Base-by-base conservation (phyloP, 352 stramenopile species). In the Phytophthora crassamura region DNA sequence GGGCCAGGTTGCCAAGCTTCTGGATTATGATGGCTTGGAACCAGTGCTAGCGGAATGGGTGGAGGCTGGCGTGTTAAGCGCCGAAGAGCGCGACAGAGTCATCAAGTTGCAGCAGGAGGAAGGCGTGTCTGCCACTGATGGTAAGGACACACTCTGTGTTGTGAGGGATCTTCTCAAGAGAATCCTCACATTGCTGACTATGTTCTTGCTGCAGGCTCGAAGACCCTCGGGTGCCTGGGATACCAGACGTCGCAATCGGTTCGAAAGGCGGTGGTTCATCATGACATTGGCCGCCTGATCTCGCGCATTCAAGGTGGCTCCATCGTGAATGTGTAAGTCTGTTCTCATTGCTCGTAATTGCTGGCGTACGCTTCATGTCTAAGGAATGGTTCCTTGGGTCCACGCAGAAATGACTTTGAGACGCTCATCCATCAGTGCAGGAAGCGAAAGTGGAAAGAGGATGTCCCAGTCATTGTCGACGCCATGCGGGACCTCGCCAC, bases 361-460 rank as follows among this genome's bases (percentile, higher is more conserved):
- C 41, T 49, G 15, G 2, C 10, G 39, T 11, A 14, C 28, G 8
- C 39, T 5, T 48, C 41, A n/a, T 55, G 33, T 25, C 22, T 65
- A 50, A 67, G 22, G 28, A 43, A 18, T 35, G 43, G 22, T 10
- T 34, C 59, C 10, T 53, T 59, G 15, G 7, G 2, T 49, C 7
- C 51, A 49, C 36, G 12, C 59, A 93, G 85, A 15, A 88, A 87
- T 49, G 85, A 93, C 55, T 93, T 91, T 45, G 85, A 93, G 64
- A 93, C 85, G 28, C 67, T 93, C 14, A 88, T 93, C 36, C 85
- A 93, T 32, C 85, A 93, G 43, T 93, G 85, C 52, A 83, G 85
- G 11, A 93, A 93, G 64, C 75, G 85, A 6, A 93, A 93, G 53
- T 93, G 85, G 85, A 91, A 89, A 39, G 77, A 93, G 32, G 79